Percentiles rank a stretch among this genome's conserved stretches.
Conservation (phyloP, 1,139 yeast species). For the Geotrichum citri-aurantii region DNA sequence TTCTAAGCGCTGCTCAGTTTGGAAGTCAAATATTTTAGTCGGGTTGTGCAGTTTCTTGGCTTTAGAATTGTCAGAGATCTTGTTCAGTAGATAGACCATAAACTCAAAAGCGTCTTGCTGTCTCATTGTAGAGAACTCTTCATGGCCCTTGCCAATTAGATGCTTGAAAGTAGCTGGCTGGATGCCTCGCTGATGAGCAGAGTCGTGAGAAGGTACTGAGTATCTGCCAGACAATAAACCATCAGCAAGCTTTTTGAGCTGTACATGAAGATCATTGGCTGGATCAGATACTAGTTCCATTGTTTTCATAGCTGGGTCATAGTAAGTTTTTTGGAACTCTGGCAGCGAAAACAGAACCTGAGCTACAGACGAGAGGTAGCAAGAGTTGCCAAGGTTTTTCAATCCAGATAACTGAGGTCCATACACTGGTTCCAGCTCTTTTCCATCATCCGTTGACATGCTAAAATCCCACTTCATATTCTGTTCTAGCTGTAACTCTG, state of each 20-base stretch:
- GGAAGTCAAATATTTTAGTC: conserved; percentile 56
- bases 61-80: conserved; percentile 45
- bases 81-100: conserved; percentile 59
- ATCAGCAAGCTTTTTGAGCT: conserved; percentile 70
- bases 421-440: conserved; percentile 54
- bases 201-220: conserved; percentile 49
- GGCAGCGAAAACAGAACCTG: conserved; percentile 60
- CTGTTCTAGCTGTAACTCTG: conserved; percentile 88
- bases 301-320: conserved; percentile 7
- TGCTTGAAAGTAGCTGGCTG: conserved; percentile 71
- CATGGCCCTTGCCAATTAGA: conserved; percentile 69
- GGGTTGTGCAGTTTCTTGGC: conserved; percentile 35
- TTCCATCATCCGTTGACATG: conserved; percentile 69
- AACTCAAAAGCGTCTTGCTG: conserved; percentile 97
- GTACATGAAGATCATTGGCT: conserved; percentile 58
- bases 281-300: conserved; percentile 44
- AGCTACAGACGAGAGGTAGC: conserved; percentile 77
- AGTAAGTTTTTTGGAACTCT: conserved; percentile 33
- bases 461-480: conserved; percentile 90
- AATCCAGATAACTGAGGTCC: conserved; percentile 75
- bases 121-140: conserved; percentile 76
- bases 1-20: conserved; percentile 56
- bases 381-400: conserved; percentile 85
- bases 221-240: conserved; percentile 75
- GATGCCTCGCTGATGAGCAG: conserved; percentile 65